Evolutionary conservation across 2,329 filamentous ascomycete species (phyloP).

Genomic region (Talaromyces albobiverticillius): DNA sequence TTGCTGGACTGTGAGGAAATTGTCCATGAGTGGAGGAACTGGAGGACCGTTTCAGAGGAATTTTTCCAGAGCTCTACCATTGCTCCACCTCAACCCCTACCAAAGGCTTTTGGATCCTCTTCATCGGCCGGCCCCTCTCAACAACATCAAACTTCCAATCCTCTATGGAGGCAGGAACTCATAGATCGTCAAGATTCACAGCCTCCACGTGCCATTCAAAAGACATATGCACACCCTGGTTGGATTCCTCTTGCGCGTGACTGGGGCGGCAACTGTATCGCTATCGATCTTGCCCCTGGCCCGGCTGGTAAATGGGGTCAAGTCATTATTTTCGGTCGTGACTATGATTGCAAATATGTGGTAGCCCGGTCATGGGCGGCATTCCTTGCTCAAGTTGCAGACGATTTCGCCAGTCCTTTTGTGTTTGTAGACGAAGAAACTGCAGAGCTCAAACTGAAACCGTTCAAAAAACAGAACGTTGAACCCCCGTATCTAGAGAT

Average conservation of each 20-base stretch:
- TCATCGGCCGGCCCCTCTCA: conserved; percentile 58
- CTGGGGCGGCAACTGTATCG: conserved; percentile 98
- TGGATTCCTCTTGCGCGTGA: conserved; percentile 97
- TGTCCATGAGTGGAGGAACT: conserved; percentile 95
- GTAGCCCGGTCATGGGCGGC: conserved; percentile 87
- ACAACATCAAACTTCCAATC: conserved; percentile 55
- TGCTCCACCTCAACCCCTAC: conserved; percentile 59
- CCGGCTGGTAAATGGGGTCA: conserved; percentile 92
- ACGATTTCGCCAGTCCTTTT: conserved; percentile 86
- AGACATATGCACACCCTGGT: conserved; percentile 85
- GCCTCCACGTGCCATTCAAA: conserved; percentile 81
- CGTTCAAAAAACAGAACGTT: conserved; percentile 84
- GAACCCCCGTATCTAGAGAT: conserved; percentile 95
- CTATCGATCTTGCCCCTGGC: conserved; percentile 87
- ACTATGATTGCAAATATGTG: conserved; percentile 98
- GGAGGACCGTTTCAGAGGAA: conserved; percentile 89
- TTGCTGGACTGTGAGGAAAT: conserved; percentile 97
- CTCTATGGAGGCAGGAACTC: conserved; percentile 81
- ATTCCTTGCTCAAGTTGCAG: conserved; percentile 81
- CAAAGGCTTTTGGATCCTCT: conserved; percentile 66
- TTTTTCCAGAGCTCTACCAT: conserved; percentile 63
- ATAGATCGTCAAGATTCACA: conserved; percentile 82
- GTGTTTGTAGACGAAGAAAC: conserved; percentile 91
- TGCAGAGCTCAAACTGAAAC: conserved; percentile 83
- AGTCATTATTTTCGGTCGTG: conserved; percentile 91